phyloP scores from a whole-genome alignment of 306 rosid species.

The Cucurbita pepo region DNA sequence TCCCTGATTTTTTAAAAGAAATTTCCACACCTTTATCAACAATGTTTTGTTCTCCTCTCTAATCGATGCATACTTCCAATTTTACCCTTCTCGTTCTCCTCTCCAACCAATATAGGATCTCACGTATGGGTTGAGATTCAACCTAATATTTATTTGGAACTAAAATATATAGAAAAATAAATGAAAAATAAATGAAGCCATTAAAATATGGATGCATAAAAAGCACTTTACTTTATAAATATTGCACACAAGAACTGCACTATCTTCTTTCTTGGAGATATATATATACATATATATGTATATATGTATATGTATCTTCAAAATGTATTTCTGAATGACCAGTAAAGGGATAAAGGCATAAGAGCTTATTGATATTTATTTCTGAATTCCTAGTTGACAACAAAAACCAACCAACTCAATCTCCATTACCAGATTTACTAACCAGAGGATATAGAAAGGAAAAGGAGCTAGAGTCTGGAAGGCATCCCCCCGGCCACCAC shows the following conservation, averaged over 20 bases:
- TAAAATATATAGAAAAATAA: not conserved
- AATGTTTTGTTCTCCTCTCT: too few relatives aligned
- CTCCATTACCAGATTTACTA: not conserved
- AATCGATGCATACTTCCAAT: too few relatives aligned
- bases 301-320: not conserved
- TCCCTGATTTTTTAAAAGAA: too few relatives aligned
- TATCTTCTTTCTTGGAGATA: not conserved
- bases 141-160: not conserved
- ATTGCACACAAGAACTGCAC: not conserved
- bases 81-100: not conserved
- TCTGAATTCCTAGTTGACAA: not conserved
- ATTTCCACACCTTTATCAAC: too few relatives aligned
- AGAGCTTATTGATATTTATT: not conserved
- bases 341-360: not conserved
- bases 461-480: slow-evolving; percentile 50
- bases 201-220: not conserved
- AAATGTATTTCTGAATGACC: not conserved
- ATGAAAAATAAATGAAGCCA: not conserved
- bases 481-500: slow-evolving; percentile 90
- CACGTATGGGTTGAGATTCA: too few relatives aligned
- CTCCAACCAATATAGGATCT: not conserved
- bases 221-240: not conserved
- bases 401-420: not conserved
- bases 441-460: not conserved
- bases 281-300: too few relatives aligned